Base-by-base conservation (phyloP, 768 basidiomycete genomes). In the Pleurotus eryngii region DNA sequence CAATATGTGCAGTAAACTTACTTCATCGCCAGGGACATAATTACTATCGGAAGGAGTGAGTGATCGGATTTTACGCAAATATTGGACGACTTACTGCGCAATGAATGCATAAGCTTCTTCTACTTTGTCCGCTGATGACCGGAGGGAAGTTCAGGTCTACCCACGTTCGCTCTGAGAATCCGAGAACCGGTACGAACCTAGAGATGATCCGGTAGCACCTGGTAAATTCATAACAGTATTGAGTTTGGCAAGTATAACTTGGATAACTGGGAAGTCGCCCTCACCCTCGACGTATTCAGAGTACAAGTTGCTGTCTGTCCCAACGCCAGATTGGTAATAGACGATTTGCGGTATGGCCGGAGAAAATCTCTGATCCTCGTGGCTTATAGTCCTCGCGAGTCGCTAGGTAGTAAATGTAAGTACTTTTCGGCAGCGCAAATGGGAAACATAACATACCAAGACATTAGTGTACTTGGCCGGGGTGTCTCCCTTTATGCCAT, bases 81-180 rank as follows among this genome's bases (percentile, higher is more conserved):
- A 18, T 49, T 39, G 7, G 38, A 50, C 46, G 14, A 73, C 87
- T 68, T 63, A 90, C 87, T 90, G 86, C 18, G 89, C 82, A 62
- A 90, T 85, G 65, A 90, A 90, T n/a, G 81, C 85, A 70, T 89
- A 89, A 35, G 84, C 88, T 61, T 90, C 87, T 70, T 90, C 84
- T 2, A 90, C 85, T 64, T 90, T 89, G 57, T 85, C 84, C 40
- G 72, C 87, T 89, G 54, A 45, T 45, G 26, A 49, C 35, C 15
- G 22, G 35, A 39, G 27, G 15, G 56, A n/a, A 8, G 17, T 46
- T 59, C 22, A 56, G 48, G 18, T 27, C 9, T 24, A 54, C 60
- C 24, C 59, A 61, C 12, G 48, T 30, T 20, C n/a, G 9, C 20
- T 26, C 24, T 47, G n/a, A 42, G 30, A 22, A 40, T 26, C 24